A percentile compares a stretch with the other conserved stretches of the same genome.
These are phyloP conservation scores for Stemphylium beticola DNA, from an alignment of 2,329 filamentous ascomycete genomes.

Conservation along the genomic window DNA sequence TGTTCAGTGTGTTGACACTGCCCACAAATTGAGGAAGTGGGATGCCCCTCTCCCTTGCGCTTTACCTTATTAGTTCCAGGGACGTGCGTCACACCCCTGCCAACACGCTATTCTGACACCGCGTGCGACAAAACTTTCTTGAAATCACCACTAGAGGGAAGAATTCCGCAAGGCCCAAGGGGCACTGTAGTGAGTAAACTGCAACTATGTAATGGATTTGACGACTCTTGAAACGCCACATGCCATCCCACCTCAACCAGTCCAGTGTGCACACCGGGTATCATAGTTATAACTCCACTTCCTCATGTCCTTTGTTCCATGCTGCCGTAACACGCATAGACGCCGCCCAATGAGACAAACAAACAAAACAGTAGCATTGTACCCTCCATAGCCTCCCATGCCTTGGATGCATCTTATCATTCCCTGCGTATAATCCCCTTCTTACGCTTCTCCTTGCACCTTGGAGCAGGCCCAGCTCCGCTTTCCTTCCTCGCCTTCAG, in stretches of 20 bases:
- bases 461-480: constrained; percentile 34
- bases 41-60: constrained; percentile 14
- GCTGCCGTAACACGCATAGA: constrained; percentile 11
- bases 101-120: constrained; percentile 2
- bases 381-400: background rate
- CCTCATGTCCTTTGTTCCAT: constrained; percentile 7
- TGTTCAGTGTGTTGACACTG: constrained; percentile 14
- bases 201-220: background rate
- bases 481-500: constrained; percentile 12
- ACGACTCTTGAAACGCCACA: constrained; percentile 10
- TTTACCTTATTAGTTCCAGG: constrained; percentile 10
- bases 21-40: constrained; percentile 18
- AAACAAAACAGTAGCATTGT: background rate
- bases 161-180: background rate
- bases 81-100: constrained; percentile 20
- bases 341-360: constrained; percentile 25
- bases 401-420: background rate
- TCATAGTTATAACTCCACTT: constrained; percentile 18
- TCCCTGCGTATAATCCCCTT: background rate
- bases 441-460: constrained; percentile 8
- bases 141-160: background rate
- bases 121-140: background rate
- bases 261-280: constrained; percentile 11
- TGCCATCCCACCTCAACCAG: constrained; percentile 4
- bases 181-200: background rate